Base-by-base conservation (phyloP, 768 basidiomycete species). In the Psilocybe subaeruginosa region DNA sequence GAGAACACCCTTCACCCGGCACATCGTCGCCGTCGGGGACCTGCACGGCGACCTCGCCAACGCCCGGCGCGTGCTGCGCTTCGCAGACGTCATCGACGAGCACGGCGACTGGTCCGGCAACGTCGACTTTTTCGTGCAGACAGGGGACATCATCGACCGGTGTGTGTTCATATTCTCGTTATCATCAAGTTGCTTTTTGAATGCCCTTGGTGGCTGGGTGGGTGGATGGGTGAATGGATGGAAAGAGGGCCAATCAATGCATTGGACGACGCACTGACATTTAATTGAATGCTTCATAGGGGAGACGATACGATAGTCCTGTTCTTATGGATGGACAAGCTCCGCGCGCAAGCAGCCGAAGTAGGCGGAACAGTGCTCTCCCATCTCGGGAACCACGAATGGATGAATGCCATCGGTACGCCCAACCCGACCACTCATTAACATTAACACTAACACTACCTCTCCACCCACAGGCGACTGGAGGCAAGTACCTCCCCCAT, bases 91-190 rank as follows among this genome's bases (percentile, higher is more conserved):
- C 4, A 85, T 90, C 2, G 87, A 95, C 66, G 81, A 84, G 9
- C 69, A 82, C 5, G 88, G 88, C 1, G 79, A 88, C 58, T 99
- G 97, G 97, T 85, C 86, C 3, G 94, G 92, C 4, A 78, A 90
- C 30, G 84, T 90, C 1, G 91, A 95, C 69, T 87, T 90, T 49
- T 88, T 98, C 59, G 95, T 97, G 16, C 97, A 99, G 78, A 97
- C 95, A 0, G 96, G 95, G 2, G 95, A 98, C 74, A 95, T 97
- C 33, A 92, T 98, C 57, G 95, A 97, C 75, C 79, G 95, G 94
- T 91, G 62, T 47, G 81, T 19, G 19, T 1, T 19, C 19, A 19
- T 19, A 19, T 19, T 19, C 19, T 19, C 19, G 1, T 19, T 19
- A 19, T 19, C 1, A 19, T 19, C 19, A 19, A 19, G 19, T 19